phyloP scores from a whole-genome alignment of 495 filamentous ascomycete genomes.

The Daldinia vernicosa region DNA sequence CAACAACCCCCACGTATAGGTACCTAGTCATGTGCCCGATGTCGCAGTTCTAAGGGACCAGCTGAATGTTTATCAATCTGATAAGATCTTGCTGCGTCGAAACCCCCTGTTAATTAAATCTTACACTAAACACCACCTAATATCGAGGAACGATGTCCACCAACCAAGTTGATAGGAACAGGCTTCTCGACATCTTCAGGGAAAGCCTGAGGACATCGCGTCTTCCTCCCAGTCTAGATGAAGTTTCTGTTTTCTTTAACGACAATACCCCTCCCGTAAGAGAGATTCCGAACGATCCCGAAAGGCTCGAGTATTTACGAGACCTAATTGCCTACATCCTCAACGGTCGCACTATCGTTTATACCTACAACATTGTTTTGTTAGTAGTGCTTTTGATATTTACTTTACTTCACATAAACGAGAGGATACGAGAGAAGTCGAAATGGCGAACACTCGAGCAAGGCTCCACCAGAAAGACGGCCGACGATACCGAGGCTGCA shows the following conservation, averaged over 20 bases:
- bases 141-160: conserved; percentile 24
- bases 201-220: conserved; percentile 40
- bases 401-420: conserved; percentile 42
- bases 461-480: conserved; percentile 5
- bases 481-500: conserved; percentile 26
- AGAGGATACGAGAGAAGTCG: conserved; percentile 25
- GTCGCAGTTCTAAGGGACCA: not conserved
- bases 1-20: not conserved
- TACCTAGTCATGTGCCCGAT: conserved; percentile 4
- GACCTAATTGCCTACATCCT: conserved; percentile 46
- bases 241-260: conserved; percentile 14
- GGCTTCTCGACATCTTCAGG: conserved; percentile 31
- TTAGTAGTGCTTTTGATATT: conserved; percentile 43
- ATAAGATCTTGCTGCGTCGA: conserved; percentile 40
- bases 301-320: conserved; percentile 48
- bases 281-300: conserved; percentile 40
- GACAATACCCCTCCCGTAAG: conserved; percentile 10
- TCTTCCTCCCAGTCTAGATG: conserved; percentile 13
- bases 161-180: conserved; percentile 20
- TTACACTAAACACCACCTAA: conserved; percentile 7
- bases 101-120: conserved; percentile 13
- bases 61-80: conserved; percentile 43
- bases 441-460: conserved; percentile 39
- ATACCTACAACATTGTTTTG: conserved; percentile 50
- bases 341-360: conserved; percentile 47